Evolutionary conservation across 768 basidiomycete species (phyloP).

Genomic region (Leccinum aurantiacum): DNA sequence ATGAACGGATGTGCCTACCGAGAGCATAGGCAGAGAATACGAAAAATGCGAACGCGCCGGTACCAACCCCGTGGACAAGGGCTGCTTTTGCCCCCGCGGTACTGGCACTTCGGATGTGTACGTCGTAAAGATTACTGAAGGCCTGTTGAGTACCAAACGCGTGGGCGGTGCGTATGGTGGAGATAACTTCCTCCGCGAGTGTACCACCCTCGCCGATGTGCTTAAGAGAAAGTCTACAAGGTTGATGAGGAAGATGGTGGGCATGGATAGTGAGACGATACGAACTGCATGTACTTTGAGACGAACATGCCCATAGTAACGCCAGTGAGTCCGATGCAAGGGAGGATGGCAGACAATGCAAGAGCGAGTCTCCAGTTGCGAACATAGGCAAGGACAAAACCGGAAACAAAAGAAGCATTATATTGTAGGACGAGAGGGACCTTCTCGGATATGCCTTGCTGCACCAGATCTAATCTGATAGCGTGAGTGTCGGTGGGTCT

Average conservation of each 20-base stretch:
- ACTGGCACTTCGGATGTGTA: conserved; percentile 53
- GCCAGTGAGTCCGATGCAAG: conserved; percentile 78
- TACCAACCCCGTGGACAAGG: conserved; percentile 54
- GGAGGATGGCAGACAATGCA: conserved; percentile 77
- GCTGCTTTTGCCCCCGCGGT: conserved; percentile 58
- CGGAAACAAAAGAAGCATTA: conserved; percentile 68
- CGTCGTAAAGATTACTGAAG: conserved; percentile 65
- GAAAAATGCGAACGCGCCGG: conserved; percentile 79
- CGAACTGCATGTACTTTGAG: conserved; percentile 66
- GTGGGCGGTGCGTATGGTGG: conserved; percentile 86
- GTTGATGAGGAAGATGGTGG: conserved; percentile 3
- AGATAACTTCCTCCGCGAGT: conserved; percentile 90
- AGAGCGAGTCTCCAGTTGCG: conserved; percentile 81
- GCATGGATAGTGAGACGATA: conserved; percentile 14
- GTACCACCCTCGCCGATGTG: conserved; percentile 80
- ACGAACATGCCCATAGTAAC: conserved; percentile 68
- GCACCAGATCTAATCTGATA: conserved; percentile 65
- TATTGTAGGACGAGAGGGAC: conserved; percentile 69
- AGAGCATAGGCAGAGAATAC: conserved; percentile 77
- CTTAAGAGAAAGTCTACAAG: conserved; percentile 59
- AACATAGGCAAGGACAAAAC: conserved; percentile 73
- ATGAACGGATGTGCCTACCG: conserved; percentile 36
- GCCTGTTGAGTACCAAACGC: conserved; percentile 82
- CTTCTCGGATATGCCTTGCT: conserved; percentile 91
- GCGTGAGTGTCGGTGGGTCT: not conserved